Conservation (phyloP, 768 basidiomycete species). For the Favolaschia claudopus region DNA sequence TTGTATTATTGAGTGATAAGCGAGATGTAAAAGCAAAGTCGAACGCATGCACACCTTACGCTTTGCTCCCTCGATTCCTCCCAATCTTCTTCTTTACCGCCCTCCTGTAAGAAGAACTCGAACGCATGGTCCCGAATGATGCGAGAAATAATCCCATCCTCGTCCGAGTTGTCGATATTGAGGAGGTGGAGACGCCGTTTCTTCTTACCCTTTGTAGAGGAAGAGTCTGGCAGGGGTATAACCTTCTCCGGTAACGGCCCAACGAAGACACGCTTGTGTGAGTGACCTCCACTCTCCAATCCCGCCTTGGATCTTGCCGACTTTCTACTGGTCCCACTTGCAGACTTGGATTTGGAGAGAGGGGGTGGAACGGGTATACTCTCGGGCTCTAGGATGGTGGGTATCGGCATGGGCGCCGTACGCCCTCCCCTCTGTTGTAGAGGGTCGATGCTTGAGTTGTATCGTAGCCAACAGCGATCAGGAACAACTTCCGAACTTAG, state of each 20-base stretch:
- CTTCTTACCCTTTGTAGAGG: constrained; percentile 37
- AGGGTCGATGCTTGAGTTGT: too few relatives aligned
- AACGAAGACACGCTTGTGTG: constrained; percentile 62
- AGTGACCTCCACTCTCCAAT: constrained; percentile 43
- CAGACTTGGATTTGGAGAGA: background rate
- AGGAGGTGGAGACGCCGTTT: constrained; percentile 32
- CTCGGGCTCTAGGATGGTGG: constrained; percentile 14
- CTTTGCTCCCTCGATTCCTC: constrained; percentile 58
- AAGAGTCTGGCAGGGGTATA: constrained; percentile 48
- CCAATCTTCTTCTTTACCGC: constrained; percentile 76
- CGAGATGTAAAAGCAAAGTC: background rate
- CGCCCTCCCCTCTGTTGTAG: too few relatives aligned
- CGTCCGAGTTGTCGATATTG: constrained; percentile 37
- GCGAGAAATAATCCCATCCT: constrained; percentile 49
- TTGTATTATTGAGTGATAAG: too few relatives aligned
- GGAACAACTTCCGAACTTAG: too few relatives aligned
- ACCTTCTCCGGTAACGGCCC: constrained; percentile 79
- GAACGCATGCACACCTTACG: constrained; percentile 34
- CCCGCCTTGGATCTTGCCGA: constrained; percentile 1
- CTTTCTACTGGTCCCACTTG: background rate
- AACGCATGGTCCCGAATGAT: constrained; percentile 68
- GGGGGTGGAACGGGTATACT: background rate
- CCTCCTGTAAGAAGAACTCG: constrained; percentile 67
- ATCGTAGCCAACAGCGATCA: too few relatives aligned
- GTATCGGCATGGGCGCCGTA: too few relatives aligned